Evolutionary conservation across 1,284 basidiomycete genomes (phyloP).

Genomic region (Pyrrhoderma noxium): DNA sequence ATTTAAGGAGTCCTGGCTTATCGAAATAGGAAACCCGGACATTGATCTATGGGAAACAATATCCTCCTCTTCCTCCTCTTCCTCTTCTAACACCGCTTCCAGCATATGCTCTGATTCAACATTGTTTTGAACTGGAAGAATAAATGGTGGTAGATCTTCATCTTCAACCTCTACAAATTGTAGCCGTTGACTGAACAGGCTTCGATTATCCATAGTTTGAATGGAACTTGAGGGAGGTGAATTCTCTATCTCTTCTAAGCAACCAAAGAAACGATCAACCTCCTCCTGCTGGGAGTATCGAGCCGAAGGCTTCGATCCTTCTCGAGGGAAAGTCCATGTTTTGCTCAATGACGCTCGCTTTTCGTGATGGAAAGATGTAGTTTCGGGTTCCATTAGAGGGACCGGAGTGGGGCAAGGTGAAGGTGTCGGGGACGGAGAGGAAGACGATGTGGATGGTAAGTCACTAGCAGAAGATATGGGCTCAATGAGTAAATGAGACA

Average conservation of each 20-base stretch:
- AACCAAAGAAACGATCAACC: constrained; percentile 68
- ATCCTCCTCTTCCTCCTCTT: constrained; percentile 32
- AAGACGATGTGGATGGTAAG: constrained; percentile 21
- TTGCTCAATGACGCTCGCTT: constrained; percentile 46
- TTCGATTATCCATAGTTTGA: constrained; percentile 5
- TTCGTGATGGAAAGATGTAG: constrained; percentile 25
- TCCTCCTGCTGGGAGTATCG: constrained; percentile 30
- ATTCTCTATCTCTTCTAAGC: constrained; percentile 52
- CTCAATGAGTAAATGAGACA: constrained; percentile 26
- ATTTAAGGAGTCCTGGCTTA: constrained; percentile 21
- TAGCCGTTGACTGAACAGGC: constrained; percentile 15
- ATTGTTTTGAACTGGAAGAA: constrained; percentile 40
- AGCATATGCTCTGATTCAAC: constrained; percentile 21
- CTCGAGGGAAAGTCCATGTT: constrained; percentile 64
- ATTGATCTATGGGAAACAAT: constrained; percentile 43
- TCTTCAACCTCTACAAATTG: constrained; percentile 11
- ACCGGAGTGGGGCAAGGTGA: constrained; percentile 27
- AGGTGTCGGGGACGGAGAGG: constrained; percentile 27
- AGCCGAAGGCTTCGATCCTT: constrained; percentile 22
- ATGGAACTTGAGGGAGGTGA: constrained; percentile 26
- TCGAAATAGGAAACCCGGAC: constrained; percentile 56
- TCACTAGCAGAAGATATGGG: constrained; percentile 12
- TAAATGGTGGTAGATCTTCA: constrained; percentile 30
- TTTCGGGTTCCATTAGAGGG: constrained; percentile 18
- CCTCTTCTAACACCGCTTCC: constrained; percentile 41